Conservation (phyloP, 352 stramenopile genomes). For the Globisporangium rhizosaccharum region DNA sequence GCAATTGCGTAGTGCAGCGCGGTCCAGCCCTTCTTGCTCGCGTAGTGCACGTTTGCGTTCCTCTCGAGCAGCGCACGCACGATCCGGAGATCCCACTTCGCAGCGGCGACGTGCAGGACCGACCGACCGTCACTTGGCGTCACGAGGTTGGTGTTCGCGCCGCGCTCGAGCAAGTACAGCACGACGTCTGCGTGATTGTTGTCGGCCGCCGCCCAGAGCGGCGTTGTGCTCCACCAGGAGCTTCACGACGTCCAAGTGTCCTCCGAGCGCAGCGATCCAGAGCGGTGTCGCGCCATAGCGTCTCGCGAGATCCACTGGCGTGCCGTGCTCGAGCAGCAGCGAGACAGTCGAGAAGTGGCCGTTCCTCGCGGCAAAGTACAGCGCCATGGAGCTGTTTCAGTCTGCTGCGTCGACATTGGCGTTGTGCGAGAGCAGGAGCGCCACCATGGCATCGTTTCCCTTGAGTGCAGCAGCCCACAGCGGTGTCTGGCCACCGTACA, state of each 20-base stretch:
- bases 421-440: neutral
- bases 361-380: neutral
- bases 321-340: neutral
- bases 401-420: neutral
- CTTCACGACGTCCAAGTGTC: neutral
- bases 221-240: neutral
- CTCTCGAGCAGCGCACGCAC: neutral
- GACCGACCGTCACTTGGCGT: too few relatives aligned
- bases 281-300: neutral
- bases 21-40: neutral
- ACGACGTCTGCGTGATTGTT: neutral
- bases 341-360: neutral
- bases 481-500: too few relatives aligned
- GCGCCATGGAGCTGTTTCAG: neutral
- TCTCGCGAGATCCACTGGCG: neutral
- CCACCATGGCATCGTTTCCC: too few relatives aligned
- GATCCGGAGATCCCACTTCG: too few relatives aligned
- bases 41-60: neutral
- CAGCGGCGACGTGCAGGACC: neutral
- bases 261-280: neutral
- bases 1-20: neutral
- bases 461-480: too few relatives aligned
- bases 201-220: neutral
- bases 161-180: neutral
- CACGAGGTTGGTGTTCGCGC: neutral